Conservation (phyloP, 78 protist genomes). For the Bigelowiella natans region DNA sequence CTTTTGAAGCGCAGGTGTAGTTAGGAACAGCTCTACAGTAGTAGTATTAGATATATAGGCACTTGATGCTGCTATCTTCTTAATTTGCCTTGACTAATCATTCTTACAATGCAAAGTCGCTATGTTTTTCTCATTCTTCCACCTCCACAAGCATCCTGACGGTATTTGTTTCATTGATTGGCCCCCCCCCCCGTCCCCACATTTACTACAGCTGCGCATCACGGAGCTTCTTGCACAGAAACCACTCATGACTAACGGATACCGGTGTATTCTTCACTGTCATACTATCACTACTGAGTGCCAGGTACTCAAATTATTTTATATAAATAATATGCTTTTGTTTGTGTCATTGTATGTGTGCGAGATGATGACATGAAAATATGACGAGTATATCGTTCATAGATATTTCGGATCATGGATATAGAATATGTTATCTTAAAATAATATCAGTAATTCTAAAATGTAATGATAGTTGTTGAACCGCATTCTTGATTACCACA, state of each 20-base stretch:
- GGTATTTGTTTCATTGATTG: too few species aligned
- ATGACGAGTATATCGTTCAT: not conserved
- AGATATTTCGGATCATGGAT: not conserved
- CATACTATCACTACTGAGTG: not conserved
- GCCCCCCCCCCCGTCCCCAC: too few species aligned
- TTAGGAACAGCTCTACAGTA: too few species aligned
- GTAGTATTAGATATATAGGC: too few species aligned
- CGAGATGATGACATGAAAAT: not conserved
- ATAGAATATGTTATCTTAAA: not conserved
- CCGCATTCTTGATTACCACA: not conserved
- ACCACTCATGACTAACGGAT: constrained; percentile 11
- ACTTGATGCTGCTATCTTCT: too few species aligned
- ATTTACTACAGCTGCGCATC: constrained; percentile 50
- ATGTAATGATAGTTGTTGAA: not conserved
- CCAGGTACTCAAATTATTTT: not conserved
- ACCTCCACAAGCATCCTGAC: too few species aligned
- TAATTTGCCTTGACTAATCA: too few species aligned
- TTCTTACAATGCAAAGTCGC: too few species aligned
- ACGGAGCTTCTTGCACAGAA: constrained; percentile 52
- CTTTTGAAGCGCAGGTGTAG: not conserved
- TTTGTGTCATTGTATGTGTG: too few species aligned
- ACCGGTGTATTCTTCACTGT: not conserved
- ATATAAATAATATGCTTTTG: too few species aligned
- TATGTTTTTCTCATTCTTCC: too few species aligned
- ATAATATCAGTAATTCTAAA: not conserved